phyloP scores from a whole-genome alignment of 805 yeast species.

The Metschnikowia noctiluminum region DNA sequence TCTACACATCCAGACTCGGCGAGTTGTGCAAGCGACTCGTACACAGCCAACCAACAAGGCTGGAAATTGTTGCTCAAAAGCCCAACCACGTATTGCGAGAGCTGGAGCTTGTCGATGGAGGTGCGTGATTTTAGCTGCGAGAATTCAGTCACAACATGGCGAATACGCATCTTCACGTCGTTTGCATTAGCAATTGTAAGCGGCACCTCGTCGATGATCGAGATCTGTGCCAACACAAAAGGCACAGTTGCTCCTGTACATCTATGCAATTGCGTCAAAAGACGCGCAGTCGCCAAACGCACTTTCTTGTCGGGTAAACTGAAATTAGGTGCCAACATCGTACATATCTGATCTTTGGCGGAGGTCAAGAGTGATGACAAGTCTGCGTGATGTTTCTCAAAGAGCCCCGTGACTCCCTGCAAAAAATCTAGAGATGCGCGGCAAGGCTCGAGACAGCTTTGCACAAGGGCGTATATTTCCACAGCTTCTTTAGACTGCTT shows the following conservation, averaged over 20 bases:
- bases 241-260: slow-evolving; percentile 28
- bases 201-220: slow-evolving; percentile 65
- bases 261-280: slow-evolving; percentile 34
- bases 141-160: slow-evolving; percentile 52
- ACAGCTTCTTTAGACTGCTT: not conserved
- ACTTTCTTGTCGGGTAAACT: slow-evolving; percentile 47
- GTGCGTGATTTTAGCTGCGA: slow-evolving; percentile 5
- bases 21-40: slow-evolving; percentile 53
- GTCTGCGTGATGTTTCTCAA: not conserved
- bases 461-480: slow-evolving; percentile 2
- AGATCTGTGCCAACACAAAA: slow-evolving; percentile 40
- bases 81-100: slow-evolving; percentile 44
- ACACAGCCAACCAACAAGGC: slow-evolving; percentile 81
- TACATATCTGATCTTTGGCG: slow-evolving; percentile 9
- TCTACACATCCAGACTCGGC: slow-evolving; percentile 28
- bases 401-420: slow-evolving; percentile 3
- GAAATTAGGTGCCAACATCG: slow-evolving; percentile 30
- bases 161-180: slow-evolving; percentile 66
- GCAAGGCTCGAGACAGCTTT: slow-evolving; percentile 6
- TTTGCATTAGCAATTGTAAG: slow-evolving; percentile 66
- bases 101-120: not conserved
- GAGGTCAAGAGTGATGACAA: not conserved
- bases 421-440: slow-evolving; percentile 7
- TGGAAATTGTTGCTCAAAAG: slow-evolving; percentile 70
- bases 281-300: slow-evolving; percentile 50